Conservation (phyloP, 1,284 basidiomycete species). For the Cutaneotrichosporon sp. region DNA sequence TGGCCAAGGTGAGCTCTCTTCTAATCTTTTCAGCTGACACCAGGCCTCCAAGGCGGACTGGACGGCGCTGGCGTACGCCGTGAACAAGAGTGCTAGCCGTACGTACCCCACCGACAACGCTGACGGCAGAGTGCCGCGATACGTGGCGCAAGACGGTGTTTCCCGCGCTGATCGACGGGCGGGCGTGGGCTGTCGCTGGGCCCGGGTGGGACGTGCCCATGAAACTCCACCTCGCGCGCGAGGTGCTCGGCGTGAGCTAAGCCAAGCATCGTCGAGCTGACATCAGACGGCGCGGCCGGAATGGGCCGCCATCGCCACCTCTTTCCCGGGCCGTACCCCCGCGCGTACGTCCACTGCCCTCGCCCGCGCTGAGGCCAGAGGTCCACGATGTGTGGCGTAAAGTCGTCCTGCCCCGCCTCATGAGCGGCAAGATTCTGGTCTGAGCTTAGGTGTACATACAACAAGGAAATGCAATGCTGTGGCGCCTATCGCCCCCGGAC, state of each 20-base stretch:
- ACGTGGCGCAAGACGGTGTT: conserved; percentile 33
- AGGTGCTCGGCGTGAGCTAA: conserved; percentile 19
- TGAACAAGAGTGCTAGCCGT: conserved; percentile 19
- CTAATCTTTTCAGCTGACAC: neutral
- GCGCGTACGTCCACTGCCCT: conserved; percentile 29
- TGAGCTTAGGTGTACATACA: neutral
- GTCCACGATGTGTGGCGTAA: conserved; percentile 37
- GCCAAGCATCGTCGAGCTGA: neutral
- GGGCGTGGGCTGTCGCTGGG: conserved; percentile 21
- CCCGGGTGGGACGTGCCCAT: conserved; percentile 14
- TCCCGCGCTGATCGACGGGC: conserved; percentile 18
- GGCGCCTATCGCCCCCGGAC: conserved; percentile 1
- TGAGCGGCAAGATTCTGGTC: conserved; percentile 18
- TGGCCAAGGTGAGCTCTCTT: conserved; percentile 5
- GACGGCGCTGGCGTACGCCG: neutral
- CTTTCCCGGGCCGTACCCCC: conserved; percentile 16
- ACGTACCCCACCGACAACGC: neutral
- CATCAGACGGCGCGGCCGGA: conserved; percentile 22
- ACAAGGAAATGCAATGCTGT: neutral
- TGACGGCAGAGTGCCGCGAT: conserved; percentile 30
- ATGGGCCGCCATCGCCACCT: conserved; percentile 15
- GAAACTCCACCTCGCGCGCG: conserved; percentile 18
- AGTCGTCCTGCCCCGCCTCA: conserved; percentile 26
- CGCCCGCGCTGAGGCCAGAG: conserved; percentile 29
- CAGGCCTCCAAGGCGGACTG: conserved; percentile 10